A percentile compares a stretch with the other conserved stretches of the same genome.
Evolutionary conservation across 2,329 filamentous ascomycete genomes (phyloP).

Genomic region (Chaetothyriales sp.): DNA sequence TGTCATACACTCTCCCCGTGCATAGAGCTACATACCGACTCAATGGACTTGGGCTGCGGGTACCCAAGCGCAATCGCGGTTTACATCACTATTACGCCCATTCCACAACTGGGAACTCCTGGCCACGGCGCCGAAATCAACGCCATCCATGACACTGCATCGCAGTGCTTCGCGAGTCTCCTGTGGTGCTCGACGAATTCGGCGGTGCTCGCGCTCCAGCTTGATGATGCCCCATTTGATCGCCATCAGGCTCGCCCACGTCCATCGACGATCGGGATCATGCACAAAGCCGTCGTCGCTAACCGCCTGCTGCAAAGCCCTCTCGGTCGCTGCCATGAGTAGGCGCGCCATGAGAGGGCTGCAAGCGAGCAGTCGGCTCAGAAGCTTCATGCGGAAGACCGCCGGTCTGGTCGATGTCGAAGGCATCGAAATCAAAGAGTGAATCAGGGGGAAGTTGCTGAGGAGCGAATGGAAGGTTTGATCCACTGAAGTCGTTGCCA

Average conservation of each 20-base stretch:
- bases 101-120: slow-evolving; percentile 30
- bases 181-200: slow-evolving; percentile 17
- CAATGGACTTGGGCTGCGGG: slow-evolving; percentile 13
- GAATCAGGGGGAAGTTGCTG: slow-evolving; percentile 37
- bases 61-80: slow-evolving; percentile 7
- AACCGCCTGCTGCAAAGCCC: slow-evolving; percentile 39
- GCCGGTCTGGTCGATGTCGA: slow-evolving; percentile 30
- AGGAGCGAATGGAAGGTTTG: slow-evolving; percentile 31
- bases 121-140: slow-evolving; percentile 24
- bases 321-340: slow-evolving; percentile 40
- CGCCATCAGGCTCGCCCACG: slow-evolving; percentile 35
- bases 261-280: slow-evolving; percentile 23
- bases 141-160: slow-evolving; percentile 19
- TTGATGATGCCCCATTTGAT: slow-evolving; percentile 33
- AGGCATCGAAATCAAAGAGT: slow-evolving; percentile 42
- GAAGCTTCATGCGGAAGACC: slow-evolving; percentile 37
- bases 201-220: slow-evolving; percentile 26
- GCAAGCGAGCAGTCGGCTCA: slow-evolving; percentile 38
- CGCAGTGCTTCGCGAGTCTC: slow-evolving; percentile 1
- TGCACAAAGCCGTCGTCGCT: slow-evolving; percentile 27
- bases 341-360: slow-evolving; percentile 42
- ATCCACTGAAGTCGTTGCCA: slow-evolving; percentile 53
- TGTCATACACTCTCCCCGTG: background rate
- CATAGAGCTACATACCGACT: slow-evolving; percentile 1
- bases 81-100: slow-evolving; percentile 9